Percentiles rank a stretch among this genome's conserved stretches.
phyloP scores from a whole-genome alignment of 2,329 filamentous ascomycete genomes.

The Pseudogymnoascus sp. region DNA sequence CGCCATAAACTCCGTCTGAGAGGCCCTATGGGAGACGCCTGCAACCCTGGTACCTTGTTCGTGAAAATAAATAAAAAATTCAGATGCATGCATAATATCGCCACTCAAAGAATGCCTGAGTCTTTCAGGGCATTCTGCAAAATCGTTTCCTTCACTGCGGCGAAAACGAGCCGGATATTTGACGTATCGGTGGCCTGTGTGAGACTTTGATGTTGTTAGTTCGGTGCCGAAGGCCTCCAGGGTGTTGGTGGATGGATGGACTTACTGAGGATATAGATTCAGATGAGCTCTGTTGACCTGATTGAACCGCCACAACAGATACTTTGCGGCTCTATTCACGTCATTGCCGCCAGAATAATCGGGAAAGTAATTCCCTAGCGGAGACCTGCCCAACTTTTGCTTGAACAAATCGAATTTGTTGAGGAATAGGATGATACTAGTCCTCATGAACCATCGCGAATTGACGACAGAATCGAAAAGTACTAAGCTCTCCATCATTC shows the following conservation, averaged over 20 bases:
- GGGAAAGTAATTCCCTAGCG: conserved; percentile 89
- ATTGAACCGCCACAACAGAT: conserved; percentile 95
- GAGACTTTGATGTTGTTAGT: conserved; percentile 47
- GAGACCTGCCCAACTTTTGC: conserved; percentile 81
- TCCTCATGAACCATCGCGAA: conserved; percentile 97
- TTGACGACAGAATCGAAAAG: conserved; percentile 98
- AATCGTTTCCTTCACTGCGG: conserved; percentile 97
- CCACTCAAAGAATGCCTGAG: conserved; percentile 76
- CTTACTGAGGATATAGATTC: conserved; percentile 95
- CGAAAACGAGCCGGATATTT: conserved; percentile 95
- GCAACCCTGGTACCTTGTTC: not conserved
- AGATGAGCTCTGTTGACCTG: conserved; percentile 95
- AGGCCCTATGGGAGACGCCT: not conserved
- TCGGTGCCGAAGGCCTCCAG: not conserved
- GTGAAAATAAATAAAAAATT: not conserved
- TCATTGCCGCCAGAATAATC: conserved; percentile 97
- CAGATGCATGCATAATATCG: not conserved
- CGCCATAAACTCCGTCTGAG: conserved; percentile 5
- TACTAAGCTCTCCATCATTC: conserved; percentile 97
- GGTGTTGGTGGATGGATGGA: conserved; percentile 28
- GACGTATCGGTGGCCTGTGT: conserved; percentile 98
- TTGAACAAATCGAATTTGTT: conserved; percentile 99
- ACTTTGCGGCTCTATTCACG: conserved; percentile 96
- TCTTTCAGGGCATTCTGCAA: conserved; percentile 97
- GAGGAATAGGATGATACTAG: conserved; percentile 95